Conservation (phyloP, 768 basidiomycete genomes). For the Tylopilus felleus region DNA sequence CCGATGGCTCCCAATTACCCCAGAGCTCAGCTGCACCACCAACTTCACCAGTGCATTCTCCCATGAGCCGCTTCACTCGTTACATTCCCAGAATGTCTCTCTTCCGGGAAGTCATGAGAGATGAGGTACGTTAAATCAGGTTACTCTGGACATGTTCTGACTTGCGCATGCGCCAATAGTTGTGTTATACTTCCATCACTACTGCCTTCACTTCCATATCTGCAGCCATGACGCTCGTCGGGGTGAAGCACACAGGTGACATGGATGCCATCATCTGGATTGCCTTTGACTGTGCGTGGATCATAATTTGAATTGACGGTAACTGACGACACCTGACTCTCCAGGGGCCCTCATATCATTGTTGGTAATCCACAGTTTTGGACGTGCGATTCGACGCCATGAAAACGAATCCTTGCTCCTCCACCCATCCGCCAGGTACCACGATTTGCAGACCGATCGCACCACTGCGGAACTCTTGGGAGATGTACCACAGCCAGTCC, state of each 20-base stretch:
- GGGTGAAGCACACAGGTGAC: conserved; percentile 44
- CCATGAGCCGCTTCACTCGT: conserved; percentile 33
- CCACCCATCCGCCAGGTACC: conserved; percentile 3
- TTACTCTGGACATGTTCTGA: not conserved
- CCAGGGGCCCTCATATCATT: conserved; percentile 3
- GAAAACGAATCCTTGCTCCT: conserved; percentile 5
- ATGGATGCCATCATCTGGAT: conserved; percentile 53
- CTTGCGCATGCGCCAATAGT: conserved; percentile 27
- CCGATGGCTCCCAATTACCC: conserved; percentile 3
- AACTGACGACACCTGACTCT: conserved; percentile 9
- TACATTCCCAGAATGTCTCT: conserved; percentile 52
- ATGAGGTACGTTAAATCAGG: conserved; percentile 50
- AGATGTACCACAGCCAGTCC: not conserved
- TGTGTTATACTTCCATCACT: conserved; percentile 54
- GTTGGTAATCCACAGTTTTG: conserved; percentile 3
- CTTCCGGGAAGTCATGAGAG: conserved; percentile 54
- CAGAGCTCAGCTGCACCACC: conserved; percentile 3
- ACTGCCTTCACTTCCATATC: conserved; percentile 47
- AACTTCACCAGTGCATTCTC: conserved; percentile 28
- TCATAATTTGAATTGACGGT: not conserved
- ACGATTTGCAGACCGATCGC: conserved; percentile 4
- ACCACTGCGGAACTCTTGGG: conserved; percentile 6
- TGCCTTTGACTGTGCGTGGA: conserved; percentile 47
- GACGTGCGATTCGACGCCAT: conserved; percentile 5
- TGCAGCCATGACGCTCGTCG: conserved; percentile 48